A percentile compares a stretch with the other conserved stretches of the same genome.
phyloP scores from a whole-genome alignment of 78 protist species.

The Salpingoeca rosetta region DNA sequence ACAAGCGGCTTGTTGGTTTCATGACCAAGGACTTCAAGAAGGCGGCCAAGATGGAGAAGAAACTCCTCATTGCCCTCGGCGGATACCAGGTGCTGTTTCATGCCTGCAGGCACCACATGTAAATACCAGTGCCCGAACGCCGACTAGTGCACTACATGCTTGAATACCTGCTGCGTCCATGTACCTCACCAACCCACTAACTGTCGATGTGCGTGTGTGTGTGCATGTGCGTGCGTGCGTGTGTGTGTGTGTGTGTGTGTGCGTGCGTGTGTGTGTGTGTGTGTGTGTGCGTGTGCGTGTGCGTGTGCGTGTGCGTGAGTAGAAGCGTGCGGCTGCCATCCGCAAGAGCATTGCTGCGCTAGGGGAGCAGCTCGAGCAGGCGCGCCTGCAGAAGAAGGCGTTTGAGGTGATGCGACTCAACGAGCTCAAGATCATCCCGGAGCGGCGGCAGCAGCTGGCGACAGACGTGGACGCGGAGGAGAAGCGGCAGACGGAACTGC shows the following conservation, averaged over 20 bases:
- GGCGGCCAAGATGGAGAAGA: constrained; percentile 22
- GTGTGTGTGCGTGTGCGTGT: neutral
- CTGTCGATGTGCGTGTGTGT: neutral
- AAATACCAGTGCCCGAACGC: neutral
- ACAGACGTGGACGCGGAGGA: neutral
- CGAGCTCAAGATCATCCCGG: neutral
- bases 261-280: neutral
- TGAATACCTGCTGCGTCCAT: neutral
- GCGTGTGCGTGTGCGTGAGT: no score
- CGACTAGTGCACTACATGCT: neutral
- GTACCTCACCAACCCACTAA: neutral
- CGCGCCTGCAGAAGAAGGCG: neutral
- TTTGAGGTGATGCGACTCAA: neutral
- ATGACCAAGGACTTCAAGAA: neutral
- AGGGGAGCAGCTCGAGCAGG: neutral
- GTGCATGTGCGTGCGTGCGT: neutral
- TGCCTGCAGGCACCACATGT: neutral
- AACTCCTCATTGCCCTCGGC: neutral
- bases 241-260: constrained; percentile 3
- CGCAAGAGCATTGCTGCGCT: neutral
- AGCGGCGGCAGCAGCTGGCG: neutral
- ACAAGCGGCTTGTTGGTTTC: neutral
- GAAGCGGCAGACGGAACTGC: neutral
- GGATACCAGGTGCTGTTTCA: neutral
- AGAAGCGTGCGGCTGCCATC: neutral